Evolutionary conservation across 768 basidiomycete genomes (phyloP), one percentile per base, ranked within the genome.

Genomic region (Plicaturopsis crispa): DNA sequence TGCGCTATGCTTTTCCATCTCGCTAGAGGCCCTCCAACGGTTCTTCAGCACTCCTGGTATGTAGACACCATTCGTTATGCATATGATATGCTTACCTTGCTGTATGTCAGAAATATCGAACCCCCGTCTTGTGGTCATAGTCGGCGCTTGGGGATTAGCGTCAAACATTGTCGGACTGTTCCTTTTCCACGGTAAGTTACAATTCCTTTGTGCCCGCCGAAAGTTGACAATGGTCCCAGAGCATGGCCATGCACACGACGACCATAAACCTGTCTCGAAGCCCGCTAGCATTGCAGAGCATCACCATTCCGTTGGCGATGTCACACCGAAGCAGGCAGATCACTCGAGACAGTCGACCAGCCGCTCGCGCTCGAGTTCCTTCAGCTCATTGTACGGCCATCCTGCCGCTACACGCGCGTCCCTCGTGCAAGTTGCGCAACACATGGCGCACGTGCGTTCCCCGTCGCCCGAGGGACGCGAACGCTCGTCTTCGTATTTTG

Each of bases 1-100:
- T 31, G 96, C 96, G 0, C 75, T 98, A 1, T 99, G 96, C 63
- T 92, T 98, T 62, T 91, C 92, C 4, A 97, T 99, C 47, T 81
- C 75, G 33, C 65, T 98, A 49, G 94, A 99, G 56, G 93, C 96
- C 4, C 61, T 98, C 33, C 79, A 87, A 45, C 76, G 96, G 28
- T 90, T 97, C 67, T 86, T 97, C 65, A 74, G 67, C 43, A 78
- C 79, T 4, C 83, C 84, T 46, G 88, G 92, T 85, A 45, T 36
- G 69, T 51, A 18, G 5, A 17, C 39, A 30, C 33, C 22, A 38
- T 32, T 22, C 31, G 20, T 14, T 43, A 24, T 31, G 38, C 13
- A 8, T 8, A 14, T 22, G 38, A 33, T 33, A 37, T 48, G 24
- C 41, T 16, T 0, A 34, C 44, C 40, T 37, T 31, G 45, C 36